These are phyloP conservation scores for Aquilaria yunnanensis DNA, from an alignment of 345 rosid genomes.

Conservation along the genomic window DNA sequence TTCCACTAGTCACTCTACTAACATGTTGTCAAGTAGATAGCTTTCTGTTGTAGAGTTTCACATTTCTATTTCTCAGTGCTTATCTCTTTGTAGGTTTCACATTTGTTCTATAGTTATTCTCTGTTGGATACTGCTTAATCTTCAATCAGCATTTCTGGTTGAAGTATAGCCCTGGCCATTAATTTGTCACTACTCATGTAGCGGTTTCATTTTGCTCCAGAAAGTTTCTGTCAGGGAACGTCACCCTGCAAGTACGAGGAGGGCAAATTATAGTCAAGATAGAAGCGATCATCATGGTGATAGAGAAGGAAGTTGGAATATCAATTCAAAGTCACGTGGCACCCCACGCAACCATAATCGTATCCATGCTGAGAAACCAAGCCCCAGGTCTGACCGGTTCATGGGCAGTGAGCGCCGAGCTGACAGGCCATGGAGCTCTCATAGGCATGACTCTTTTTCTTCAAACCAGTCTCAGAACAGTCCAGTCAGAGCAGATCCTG, in stretches of 20 bases:
- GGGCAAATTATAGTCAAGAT: constrained; percentile 65
- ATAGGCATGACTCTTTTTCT: constrained; percentile 47
- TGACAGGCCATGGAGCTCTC: constrained; percentile 62
- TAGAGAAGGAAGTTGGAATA: constrained; percentile 79
- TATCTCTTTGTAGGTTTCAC: no score
- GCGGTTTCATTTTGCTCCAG: not conserved
- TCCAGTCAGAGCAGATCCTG: constrained; percentile 40
- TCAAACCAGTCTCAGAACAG: constrained; percentile 66
- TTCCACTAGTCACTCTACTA: no score
- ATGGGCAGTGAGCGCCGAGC: constrained; percentile 33
- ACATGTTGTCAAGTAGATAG: no score
- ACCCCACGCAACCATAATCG: constrained; percentile 59
- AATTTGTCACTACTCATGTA: no score
- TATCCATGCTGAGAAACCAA: constrained; percentile 56
- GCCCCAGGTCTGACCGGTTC: constrained; percentile 43
- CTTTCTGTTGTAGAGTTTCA: no score
- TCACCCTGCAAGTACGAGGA: constrained; percentile 44
- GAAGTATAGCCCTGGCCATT: no score
- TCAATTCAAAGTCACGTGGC: constrained; percentile 51
- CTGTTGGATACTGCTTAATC: no score
- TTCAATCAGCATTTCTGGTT: no score
- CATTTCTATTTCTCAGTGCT: no score
- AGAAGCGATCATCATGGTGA: constrained; percentile 68
- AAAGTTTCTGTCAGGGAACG: constrained; percentile 12
- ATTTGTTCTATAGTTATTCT: no score